Conservation (phyloP, 73 alveolate species). For the Paramecium biaurelia region DNA sequence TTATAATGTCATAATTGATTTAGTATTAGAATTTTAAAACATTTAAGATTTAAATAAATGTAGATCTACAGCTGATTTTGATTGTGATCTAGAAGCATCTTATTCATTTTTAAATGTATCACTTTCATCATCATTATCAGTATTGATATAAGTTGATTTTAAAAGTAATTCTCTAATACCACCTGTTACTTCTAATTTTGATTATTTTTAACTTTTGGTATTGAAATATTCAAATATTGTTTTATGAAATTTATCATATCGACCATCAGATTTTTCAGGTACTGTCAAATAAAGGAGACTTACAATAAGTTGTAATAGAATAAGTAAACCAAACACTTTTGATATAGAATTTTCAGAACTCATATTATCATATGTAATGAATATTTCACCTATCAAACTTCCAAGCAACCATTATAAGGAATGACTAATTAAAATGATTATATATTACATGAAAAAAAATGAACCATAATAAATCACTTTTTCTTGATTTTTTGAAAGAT, state of each 20-base stretch:
- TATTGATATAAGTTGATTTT: background rate
- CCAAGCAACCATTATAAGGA: constrained; percentile 2
- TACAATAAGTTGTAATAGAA: background rate
- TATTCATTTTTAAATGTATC: background rate
- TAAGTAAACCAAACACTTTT: background rate
- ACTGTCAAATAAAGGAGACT: background rate
- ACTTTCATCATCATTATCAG: background rate
- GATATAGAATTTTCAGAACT: background rate
- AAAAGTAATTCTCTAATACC: background rate
- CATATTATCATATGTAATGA: background rate
- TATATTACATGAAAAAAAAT: background rate
- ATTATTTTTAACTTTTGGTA: background rate
- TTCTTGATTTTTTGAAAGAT: background rate
- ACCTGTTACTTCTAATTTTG: background rate
- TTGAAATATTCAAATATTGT: background rate
- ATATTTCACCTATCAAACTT: background rate
- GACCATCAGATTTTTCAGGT: background rate
- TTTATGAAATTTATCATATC: background rate
- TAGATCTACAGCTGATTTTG: background rate
- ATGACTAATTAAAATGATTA: background rate
- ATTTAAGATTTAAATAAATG: background rate
- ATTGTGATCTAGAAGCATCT: background rate
- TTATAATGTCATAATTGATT: background rate
- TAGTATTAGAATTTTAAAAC: background rate
- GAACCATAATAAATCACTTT: constrained; percentile 23